These are phyloP conservation scores for Yamadazyma kitorensis DNA, from an alignment of 805 yeast species.

Conservation along the genomic window DNA sequence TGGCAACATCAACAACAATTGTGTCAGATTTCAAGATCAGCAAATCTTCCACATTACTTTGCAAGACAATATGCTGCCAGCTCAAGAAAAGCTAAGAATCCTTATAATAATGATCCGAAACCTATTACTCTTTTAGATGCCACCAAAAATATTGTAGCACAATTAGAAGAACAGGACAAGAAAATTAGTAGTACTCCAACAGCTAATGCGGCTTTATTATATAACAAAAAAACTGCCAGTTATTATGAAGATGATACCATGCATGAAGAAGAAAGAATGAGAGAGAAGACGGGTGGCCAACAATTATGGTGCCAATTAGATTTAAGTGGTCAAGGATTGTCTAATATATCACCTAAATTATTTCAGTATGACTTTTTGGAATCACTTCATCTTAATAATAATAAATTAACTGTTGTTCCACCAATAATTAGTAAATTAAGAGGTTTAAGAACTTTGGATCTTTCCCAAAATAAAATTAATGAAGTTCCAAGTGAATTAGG, in stretches of 20 bases:
- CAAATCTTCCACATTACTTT: constrained; percentile 72
- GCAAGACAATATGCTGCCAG: constrained; percentile 79
- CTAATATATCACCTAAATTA: constrained; percentile 65
- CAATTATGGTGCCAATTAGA: constrained; percentile 96
- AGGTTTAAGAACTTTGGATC: constrained; percentile 77
- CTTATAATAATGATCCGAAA: constrained; percentile 34
- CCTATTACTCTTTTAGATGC: constrained; percentile 40
- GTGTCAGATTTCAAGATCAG: constrained; percentile 62
- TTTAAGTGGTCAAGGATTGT: constrained; percentile 83
- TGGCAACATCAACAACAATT: constrained; percentile 84
- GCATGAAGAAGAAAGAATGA: constrained; percentile 59
- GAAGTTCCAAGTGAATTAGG: constrained; percentile 86
- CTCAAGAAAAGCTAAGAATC: constrained; percentile 47
- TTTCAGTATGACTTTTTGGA: constrained; percentile 83
- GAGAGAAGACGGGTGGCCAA: constrained; percentile 56
- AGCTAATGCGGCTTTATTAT: constrained; percentile 38
- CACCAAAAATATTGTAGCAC: constrained; percentile 34
- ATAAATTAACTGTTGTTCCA: constrained; percentile 70
- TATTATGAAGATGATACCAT: constrained; percentile 51
- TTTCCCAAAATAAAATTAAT: constrained; percentile 71
- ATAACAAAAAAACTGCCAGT: constrained; percentile 40
- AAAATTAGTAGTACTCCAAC: constrained; percentile 29
- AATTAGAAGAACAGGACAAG: constrained; percentile 44
- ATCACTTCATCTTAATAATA: constrained; percentile 83
- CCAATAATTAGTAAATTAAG: constrained; percentile 61